phyloP scores from a whole-genome alignment of 805 yeast genomes.

The Candida pseudofarinosa region DNA sequence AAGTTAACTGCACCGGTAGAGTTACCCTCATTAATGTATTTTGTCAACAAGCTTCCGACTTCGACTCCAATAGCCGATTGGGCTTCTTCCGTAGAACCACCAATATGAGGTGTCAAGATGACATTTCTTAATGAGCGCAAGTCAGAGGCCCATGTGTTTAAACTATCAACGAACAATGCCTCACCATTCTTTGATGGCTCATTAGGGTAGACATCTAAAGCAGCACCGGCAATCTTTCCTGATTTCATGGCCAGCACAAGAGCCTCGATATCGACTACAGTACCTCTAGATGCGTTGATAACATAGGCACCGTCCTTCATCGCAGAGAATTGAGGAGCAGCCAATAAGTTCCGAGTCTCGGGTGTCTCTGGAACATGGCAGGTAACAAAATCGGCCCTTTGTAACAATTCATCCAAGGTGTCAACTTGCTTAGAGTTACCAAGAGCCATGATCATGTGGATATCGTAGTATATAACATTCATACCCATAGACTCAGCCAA shows the following conservation, averaged over 20 bases:
- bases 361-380: conserved; percentile 93
- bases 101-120: conserved; percentile 94
- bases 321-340: conserved; percentile 86
- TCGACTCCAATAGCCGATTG: conserved; percentile 97
- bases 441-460: conserved; percentile 86
- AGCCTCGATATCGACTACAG: conserved; percentile 95
- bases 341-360: conserved; percentile 86
- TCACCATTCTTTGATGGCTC: conserved; percentile 98
- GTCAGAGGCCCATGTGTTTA: conserved; percentile 83
- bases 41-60: conserved; percentile 80
- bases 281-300: conserved; percentile 95
- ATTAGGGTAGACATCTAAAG: conserved; percentile 91
- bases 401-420: conserved; percentile 77
- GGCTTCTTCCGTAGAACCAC: conserved; percentile 99
- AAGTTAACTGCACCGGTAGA: conserved; percentile 95
- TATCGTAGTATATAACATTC: conserved; percentile 93
- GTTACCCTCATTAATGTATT: conserved; percentile 93
- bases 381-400: conserved; percentile 81
- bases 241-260: conserved; percentile 85
- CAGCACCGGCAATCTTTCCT: conserved; percentile 96
- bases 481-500: conserved; percentile 97
- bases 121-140: conserved; percentile 79
- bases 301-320: conserved; percentile 96
- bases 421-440: conserved; percentile 95
- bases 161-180: conserved; percentile 61